phyloP scores from a whole-genome alignment of 164 flowering plant species.

The Dillenia suffruticosa region DNA sequence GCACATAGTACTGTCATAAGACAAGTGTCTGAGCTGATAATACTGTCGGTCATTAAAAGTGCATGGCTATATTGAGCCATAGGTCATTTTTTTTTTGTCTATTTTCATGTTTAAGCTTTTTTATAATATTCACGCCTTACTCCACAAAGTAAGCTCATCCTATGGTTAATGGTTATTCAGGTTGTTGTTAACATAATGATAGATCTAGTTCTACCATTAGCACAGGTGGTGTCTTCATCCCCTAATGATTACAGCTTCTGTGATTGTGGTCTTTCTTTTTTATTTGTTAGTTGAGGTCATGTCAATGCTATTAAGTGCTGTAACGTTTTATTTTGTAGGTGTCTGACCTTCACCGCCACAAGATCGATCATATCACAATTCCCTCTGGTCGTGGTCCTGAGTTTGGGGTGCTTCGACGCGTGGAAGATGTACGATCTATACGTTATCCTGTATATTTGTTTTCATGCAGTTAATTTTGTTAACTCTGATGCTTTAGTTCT shows the following conservation, averaged over 20 bases:
- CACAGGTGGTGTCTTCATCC: no score
- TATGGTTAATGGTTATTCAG: no score
- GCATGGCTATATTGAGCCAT: no score
- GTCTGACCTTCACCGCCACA: conserved; percentile 89
- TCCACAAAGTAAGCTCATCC: no score
- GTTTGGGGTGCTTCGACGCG: conserved; percentile 81
- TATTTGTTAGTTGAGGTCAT: neutral
- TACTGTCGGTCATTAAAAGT: no score
- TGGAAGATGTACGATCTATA: conserved; percentile 73
- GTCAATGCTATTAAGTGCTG: neutral
- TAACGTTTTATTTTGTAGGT: conserved; percentile 35
- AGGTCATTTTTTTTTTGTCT: no score
- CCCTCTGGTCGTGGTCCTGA: conserved; percentile 78
- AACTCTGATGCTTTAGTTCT: neutral
- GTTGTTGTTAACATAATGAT: no score
- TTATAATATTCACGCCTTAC: no score
- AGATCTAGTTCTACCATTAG: no score
- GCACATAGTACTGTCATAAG: no score
- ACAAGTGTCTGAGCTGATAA: no score
- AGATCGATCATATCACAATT: conserved; percentile 90
- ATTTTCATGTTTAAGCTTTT: no score
- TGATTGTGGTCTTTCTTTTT: neutral
- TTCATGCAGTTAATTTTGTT: neutral
- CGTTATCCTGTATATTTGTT: neutral
- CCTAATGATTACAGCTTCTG: neutral